A percentile compares a stretch with the other conserved stretches of the same genome.
These are phyloP conservation scores for Phialophora chinensis DNA, from an alignment of 2,329 filamentous ascomycete species.

Conservation along the genomic window DNA sequence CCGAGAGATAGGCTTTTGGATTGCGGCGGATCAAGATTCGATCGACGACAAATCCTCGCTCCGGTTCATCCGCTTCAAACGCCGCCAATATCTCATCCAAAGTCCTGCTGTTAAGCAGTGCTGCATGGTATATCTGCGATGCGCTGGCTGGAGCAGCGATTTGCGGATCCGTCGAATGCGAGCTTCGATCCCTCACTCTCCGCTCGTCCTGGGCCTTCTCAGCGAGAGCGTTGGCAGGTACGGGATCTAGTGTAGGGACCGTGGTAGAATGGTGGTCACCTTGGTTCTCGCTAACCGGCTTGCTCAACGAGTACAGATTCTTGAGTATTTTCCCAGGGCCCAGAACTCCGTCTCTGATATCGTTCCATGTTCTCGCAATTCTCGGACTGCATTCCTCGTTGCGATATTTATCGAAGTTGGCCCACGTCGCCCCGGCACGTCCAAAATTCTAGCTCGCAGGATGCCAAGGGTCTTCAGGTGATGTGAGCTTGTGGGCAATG, in stretches of 20 bases:
- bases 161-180: conserved; percentile 7
- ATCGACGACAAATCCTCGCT: not conserved
- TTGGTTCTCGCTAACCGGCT: conserved; percentile 22
- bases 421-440: conserved; percentile 10
- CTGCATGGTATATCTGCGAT: conserved; percentile 32
- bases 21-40: conserved; percentile 6
- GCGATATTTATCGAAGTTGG: conserved; percentile 11
- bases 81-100: conserved; percentile 32
- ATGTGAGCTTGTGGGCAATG: conserved; percentile 30
- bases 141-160: conserved; percentile 18
- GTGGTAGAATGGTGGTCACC: conserved; percentile 15
- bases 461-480: conserved; percentile 25
- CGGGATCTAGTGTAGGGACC: not conserved
- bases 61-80: conserved; percentile 18
- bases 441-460: conserved; percentile 27
- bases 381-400: not conserved
- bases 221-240: conserved; percentile 16
- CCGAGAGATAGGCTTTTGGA: conserved; percentile 3
- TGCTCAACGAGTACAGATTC: conserved; percentile 25
- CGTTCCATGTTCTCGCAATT: conserved; percentile 11
- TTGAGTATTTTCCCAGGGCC: conserved; percentile 20
- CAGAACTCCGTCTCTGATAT: conserved; percentile 11
- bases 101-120: conserved; percentile 27
- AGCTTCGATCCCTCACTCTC: not conserved
- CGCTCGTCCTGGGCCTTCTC: conserved; percentile 18